Evolutionary conservation across 441 rosid genomes (phyloP).

Genomic region (Erysimum pusillum): DNA sequence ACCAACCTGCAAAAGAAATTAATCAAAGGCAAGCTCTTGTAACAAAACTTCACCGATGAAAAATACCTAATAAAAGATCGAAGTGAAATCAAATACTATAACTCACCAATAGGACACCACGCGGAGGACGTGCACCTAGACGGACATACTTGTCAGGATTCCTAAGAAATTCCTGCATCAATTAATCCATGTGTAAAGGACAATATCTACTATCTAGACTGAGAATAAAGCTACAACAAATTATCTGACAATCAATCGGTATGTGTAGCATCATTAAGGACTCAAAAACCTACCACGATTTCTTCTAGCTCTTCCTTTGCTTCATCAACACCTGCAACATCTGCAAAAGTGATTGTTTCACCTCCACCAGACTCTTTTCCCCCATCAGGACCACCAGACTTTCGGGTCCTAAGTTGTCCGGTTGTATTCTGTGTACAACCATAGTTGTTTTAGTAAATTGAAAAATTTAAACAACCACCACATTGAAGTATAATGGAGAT

Average conservation of each 20-base stretch:
- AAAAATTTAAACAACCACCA: slow-evolving; percentile 24
- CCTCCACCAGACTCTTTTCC: slow-evolving; percentile 78
- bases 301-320: slow-evolving; percentile 99
- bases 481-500: slow-evolving; percentile 19
- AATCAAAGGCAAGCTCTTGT: slow-evolving; percentile 10
- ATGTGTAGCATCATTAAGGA: slow-evolving; percentile 30
- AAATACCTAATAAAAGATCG: not conserved
- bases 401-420: slow-evolving; percentile 83
- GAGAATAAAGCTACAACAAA: slow-evolving; percentile 18
- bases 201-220: slow-evolving; percentile 9
- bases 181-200: slow-evolving; percentile 38
- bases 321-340: slow-evolving; percentile 98
- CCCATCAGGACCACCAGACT: slow-evolving; percentile 74
- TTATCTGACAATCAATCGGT: slow-evolving; percentile 14
- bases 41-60: not conserved
- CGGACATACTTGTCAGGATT: slow-evolving; percentile 88
- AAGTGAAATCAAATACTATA: slow-evolving; percentile 14
- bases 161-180: slow-evolving; percentile 89
- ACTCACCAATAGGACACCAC: slow-evolving; percentile 97
- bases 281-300: slow-evolving; percentile 73
- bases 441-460: slow-evolving; percentile 34
- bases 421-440: slow-evolving; percentile 68
- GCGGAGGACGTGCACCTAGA: slow-evolving; percentile 98
- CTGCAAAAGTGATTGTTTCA: slow-evolving; percentile 88
- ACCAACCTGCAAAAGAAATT: slow-evolving; percentile 72